phyloP scores from a whole-genome alignment of 2,329 filamentous ascomycete genomes.

The Aspergillus sp. region DNA sequence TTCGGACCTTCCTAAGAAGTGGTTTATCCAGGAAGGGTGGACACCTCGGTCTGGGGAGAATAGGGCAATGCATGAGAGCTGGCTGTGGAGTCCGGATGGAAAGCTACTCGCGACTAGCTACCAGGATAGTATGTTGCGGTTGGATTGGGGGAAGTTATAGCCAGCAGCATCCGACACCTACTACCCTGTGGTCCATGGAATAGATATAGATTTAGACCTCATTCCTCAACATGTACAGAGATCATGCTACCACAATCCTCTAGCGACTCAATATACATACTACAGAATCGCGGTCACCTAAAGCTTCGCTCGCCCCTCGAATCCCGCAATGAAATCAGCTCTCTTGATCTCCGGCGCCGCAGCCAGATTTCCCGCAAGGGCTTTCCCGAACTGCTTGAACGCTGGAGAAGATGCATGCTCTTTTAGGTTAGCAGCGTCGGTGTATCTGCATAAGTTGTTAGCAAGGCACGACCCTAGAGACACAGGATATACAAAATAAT shows the following conservation, averaged over 20 bases:
- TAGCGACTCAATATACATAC: neutral
- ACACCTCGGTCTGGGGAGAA: slow-evolving; percentile 51
- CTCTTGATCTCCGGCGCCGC: slow-evolving; percentile 22
- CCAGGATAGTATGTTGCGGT: slow-evolving; percentile 55
- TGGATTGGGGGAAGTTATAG: slow-evolving; percentile 34
- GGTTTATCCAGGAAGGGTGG: slow-evolving; percentile 57
- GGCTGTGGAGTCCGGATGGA: slow-evolving; percentile 51
- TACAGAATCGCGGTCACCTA: slow-evolving; percentile 1
- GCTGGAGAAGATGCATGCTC: slow-evolving; percentile 20
- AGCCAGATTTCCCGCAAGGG: slow-evolving; percentile 21
- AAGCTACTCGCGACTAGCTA: slow-evolving; percentile 52
- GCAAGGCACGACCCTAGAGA: neutral
- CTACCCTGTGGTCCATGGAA: neutral
- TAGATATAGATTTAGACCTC: neutral
- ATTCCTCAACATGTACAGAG: neutral
- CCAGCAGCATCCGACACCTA: neutral
- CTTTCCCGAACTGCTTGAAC: slow-evolving; percentile 24
- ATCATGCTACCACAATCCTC: neutral
- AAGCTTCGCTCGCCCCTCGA: slow-evolving; percentile 27
- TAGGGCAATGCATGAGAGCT: slow-evolving; percentile 52
- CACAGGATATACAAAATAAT: neutral
- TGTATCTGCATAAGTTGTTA: slow-evolving; percentile 18
- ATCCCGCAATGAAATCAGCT: slow-evolving; percentile 21
- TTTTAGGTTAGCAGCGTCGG: slow-evolving; percentile 24
- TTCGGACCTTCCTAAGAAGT: slow-evolving; percentile 40